phyloP scores from a whole-genome alignment of 208 protist genomes.

The Crithidia acanthocephali region DNA sequence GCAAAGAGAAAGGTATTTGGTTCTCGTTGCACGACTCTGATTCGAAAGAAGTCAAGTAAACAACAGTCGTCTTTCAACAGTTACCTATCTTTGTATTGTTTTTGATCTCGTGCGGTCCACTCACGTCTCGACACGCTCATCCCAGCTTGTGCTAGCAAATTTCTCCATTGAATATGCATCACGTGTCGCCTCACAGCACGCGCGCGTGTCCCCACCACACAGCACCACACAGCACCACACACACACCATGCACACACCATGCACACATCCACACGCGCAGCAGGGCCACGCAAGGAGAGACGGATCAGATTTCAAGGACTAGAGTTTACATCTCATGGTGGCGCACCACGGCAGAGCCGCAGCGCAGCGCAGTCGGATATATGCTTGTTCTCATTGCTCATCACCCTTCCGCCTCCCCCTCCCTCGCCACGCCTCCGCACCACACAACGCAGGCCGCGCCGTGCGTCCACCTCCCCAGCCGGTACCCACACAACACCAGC shows the following conservation, averaged over 20 bases:
- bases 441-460: background rate
- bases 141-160: too few relatives aligned
- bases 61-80: too few relatives aligned
- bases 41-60: too few relatives aligned
- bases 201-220: background rate
- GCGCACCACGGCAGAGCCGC: conserved; percentile 17
- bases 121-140: too few relatives aligned
- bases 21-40: too few relatives aligned
- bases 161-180: too few relatives aligned
- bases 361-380: conserved; percentile 43
- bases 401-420: conserved; percentile 19
- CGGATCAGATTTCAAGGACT: conserved; percentile 64
- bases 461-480: background rate
- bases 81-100: too few relatives aligned
- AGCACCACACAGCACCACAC: background rate
- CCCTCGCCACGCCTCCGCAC: conserved; percentile 1
- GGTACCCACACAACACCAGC: background rate
- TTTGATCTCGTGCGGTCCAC: too few relatives aligned
- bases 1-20: too few relatives aligned
- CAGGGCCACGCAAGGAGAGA: background rate
- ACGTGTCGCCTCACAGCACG: conserved; percentile 3
- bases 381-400: conserved; percentile 65
- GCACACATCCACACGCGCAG: background rate
- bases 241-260: background rate
- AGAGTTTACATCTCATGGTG: conserved; percentile 40